These are phyloP conservation scores for Phytophthora foliorum DNA, from an alignment of 352 stramenopile species.

Conservation along the genomic window DNA sequence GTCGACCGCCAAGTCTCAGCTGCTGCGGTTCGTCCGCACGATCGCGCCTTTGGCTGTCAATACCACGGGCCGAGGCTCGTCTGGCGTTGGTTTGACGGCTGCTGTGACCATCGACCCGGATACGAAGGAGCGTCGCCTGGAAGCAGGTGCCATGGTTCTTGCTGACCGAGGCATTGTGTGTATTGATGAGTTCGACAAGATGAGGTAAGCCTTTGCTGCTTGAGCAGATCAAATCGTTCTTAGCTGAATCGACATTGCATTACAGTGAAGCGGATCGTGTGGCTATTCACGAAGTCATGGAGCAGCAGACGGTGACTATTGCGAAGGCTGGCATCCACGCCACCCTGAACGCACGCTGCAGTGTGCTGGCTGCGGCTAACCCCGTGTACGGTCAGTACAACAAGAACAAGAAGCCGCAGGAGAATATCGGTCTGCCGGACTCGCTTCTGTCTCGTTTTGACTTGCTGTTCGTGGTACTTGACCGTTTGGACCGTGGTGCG, in stretches of 20 bases:
- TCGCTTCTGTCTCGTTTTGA: conserved; percentile 99
- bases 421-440: conserved; percentile 99
- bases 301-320: conserved; percentile 99
- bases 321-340: conserved; percentile 99
- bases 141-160: conserved; percentile 99
- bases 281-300: conserved; percentile 99
- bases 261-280: conserved; percentile 96
- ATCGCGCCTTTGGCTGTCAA: conserved; percentile 95
- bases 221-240: not conserved
- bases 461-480: conserved; percentile 99
- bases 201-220: conserved; percentile 73
- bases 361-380: conserved; percentile 98
- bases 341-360: conserved; percentile 98
- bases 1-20: conserved; percentile 98
- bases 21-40: conserved; percentile 97
- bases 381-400: conserved; percentile 99
- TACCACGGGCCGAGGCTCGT: conserved; percentile 86
- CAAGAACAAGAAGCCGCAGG: conserved; percentile 96
- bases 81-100: conserved; percentile 97
- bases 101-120: conserved; percentile 98
- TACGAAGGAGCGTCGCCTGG: conserved; percentile 93
- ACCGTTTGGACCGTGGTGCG: conserved; percentile 96
- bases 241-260: conserved; percentile 25
- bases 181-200: conserved; percentile 99
- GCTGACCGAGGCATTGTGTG: conserved; percentile 99